Evolutionary conservation across 1,139 yeast genomes (phyloP).

Genomic region (Pneumocystis wakefieldiae): DNA sequence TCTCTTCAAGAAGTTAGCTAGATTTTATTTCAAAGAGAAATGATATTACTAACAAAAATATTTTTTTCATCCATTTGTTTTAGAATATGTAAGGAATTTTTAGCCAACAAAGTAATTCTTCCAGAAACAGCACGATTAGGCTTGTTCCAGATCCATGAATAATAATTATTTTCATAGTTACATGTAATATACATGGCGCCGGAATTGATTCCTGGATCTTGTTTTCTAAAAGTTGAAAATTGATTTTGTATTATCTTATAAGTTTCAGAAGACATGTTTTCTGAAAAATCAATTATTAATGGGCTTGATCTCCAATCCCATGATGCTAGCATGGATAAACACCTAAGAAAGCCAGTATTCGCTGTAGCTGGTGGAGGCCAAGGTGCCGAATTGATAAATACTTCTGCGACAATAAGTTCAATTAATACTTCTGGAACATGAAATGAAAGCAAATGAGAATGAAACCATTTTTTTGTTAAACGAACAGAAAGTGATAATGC

Average conservation of each 20-base stretch:
- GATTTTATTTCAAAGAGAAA: not conserved
- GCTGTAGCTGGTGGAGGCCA: slow-evolving; percentile 65
- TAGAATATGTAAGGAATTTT: slow-evolving; percentile 50
- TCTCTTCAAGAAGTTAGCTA: not conserved
- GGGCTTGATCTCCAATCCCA: slow-evolving; percentile 97
- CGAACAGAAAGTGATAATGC: slow-evolving; percentile 69
- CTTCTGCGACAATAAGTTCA: slow-evolving; percentile 68
- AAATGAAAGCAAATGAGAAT: slow-evolving; percentile 37
- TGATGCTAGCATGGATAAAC: slow-evolving; percentile 49
- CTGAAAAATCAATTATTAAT: slow-evolving; percentile 45
- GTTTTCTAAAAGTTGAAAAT: slow-evolving; percentile 50
- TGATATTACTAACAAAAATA: slow-evolving; percentile 24
- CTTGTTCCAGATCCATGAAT: slow-evolving; percentile 58
- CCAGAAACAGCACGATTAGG: slow-evolving; percentile 54
- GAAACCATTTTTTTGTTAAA: slow-evolving; percentile 77
- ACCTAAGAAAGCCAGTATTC: slow-evolving; percentile 65
- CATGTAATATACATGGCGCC: slow-evolving; percentile 74
- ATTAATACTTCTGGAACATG: slow-evolving; percentile 66
- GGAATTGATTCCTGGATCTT: slow-evolving; percentile 68
- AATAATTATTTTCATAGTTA: slow-evolving; percentile 69
- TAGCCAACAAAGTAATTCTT: slow-evolving; percentile 73
- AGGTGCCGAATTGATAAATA: slow-evolving; percentile 66
- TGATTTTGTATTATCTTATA: slow-evolving; percentile 49
- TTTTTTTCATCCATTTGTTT: slow-evolving; percentile 32
- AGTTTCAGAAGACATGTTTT: slow-evolving; percentile 42